These are phyloP conservation scores for Aureobasidium leucospermi DNA, from an alignment of 2,329 filamentous ascomycete species.

Conservation along the genomic window DNA sequence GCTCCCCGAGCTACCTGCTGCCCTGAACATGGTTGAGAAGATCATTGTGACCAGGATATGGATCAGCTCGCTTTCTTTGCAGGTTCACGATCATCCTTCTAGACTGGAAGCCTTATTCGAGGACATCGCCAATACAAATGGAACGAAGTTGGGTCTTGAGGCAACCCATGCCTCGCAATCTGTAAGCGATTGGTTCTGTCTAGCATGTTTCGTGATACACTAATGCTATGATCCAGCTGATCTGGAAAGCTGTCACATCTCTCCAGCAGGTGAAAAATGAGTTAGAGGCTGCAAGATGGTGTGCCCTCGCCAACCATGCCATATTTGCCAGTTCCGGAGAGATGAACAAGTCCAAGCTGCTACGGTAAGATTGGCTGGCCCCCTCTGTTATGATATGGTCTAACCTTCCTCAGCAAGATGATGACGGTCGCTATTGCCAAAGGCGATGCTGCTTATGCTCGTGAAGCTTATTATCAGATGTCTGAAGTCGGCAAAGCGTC, in stretches of 20 bases:
- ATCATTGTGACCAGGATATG: slow-evolving; percentile 60
- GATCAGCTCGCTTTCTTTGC: slow-evolving; percentile 49
- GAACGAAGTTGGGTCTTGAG: slow-evolving; percentile 46
- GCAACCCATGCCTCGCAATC: slow-evolving; percentile 62
- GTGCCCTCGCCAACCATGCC: slow-evolving; percentile 57
- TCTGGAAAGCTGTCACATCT: slow-evolving; percentile 73
- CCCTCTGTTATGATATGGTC: background rate
- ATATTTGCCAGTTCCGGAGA: slow-evolving; percentile 61
- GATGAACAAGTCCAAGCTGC: slow-evolving; percentile 60
- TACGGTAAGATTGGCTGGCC: slow-evolving; percentile 40
- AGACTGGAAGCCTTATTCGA: slow-evolving; percentile 39
- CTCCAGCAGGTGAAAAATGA: slow-evolving; percentile 46
- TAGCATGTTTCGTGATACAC: background rate
- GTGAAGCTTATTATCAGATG: slow-evolving; percentile 53
- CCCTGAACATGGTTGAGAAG: slow-evolving; percentile 59
- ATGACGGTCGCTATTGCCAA: slow-evolving; percentile 61
- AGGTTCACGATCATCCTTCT: slow-evolving; percentile 29
- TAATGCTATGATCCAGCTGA: slow-evolving; percentile 32
- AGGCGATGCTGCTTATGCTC: slow-evolving; percentile 49
- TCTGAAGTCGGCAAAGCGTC: slow-evolving; percentile 51
- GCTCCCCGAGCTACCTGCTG: slow-evolving; percentile 34
- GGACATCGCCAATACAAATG: slow-evolving; percentile 39
- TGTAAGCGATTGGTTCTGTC: background rate
- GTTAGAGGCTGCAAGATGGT: slow-evolving; percentile 58
- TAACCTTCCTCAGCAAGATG: slow-evolving; percentile 42